Percentiles rank a stretch among this genome's conserved stretches.
These are phyloP conservation scores for Colletotrichum noveboracense DNA, from an alignment of 2,329 filamentous ascomycete genomes.

Conservation along the genomic window DNA sequence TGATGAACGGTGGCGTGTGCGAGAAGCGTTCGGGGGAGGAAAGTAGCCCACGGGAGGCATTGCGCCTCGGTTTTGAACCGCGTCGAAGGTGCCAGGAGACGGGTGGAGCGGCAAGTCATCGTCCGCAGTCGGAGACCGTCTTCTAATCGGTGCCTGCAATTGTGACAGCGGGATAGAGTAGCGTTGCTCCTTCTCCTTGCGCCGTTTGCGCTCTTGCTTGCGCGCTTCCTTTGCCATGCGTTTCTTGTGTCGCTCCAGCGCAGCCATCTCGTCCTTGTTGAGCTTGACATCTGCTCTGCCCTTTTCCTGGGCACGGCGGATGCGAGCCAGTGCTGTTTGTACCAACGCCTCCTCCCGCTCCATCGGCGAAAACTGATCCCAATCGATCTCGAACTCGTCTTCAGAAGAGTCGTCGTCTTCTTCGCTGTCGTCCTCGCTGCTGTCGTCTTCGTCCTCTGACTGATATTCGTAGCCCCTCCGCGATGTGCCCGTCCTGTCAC, in stretches of 20 bases:
- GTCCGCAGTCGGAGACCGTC: slow-evolving; percentile 36
- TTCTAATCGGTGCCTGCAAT: slow-evolving; percentile 48
- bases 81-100: slow-evolving; percentile 40
- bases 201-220: slow-evolving; percentile 40
- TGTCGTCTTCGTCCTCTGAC: slow-evolving; percentile 44
- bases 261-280: slow-evolving; percentile 79
- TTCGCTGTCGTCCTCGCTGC: slow-evolving; percentile 37
- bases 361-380: slow-evolving; percentile 60
- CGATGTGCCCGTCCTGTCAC: slow-evolving; percentile 41
- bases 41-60: slow-evolving; percentile 59
- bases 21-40: slow-evolving; percentile 47
- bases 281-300: slow-evolving; percentile 83
- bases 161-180: slow-evolving; percentile 60
- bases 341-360: slow-evolving; percentile 79
- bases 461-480: slow-evolving; percentile 42
- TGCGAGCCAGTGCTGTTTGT: slow-evolving; percentile 79
- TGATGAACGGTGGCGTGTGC: slow-evolving; percentile 46
- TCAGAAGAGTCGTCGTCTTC: slow-evolving; percentile 35
- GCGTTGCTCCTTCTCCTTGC: slow-evolving; percentile 49
- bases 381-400: slow-evolving; percentile 46
- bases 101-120: slow-evolving; percentile 43
- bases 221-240: slow-evolving; percentile 57
- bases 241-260: slow-evolving; percentile 72
- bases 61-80: slow-evolving; percentile 37
- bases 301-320: slow-evolving; percentile 76